Base-by-base conservation (phyloP, 257 asterid species). In the Ilex asprella region DNA sequence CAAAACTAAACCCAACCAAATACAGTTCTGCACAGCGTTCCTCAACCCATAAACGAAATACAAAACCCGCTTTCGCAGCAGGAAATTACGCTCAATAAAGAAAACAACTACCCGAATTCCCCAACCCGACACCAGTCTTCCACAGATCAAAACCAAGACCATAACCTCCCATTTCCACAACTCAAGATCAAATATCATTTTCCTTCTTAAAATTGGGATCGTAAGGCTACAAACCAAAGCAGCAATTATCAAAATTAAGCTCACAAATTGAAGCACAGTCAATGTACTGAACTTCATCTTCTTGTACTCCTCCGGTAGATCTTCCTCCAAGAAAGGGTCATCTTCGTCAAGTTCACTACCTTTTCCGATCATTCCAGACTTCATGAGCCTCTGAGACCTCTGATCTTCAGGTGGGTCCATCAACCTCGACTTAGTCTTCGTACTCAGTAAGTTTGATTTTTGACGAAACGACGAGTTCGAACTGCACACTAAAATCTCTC, bases 121-220 rank as follows among this genome's bases (percentile, higher is more conserved):
- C 91, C 95, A 88, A 2, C 98, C 98, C 1, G 98, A 88, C 21
- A 91, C 68, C 63, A 91, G 70, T 43, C 92, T 75, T 16, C 98
- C 98, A 49, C 81, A 91, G 15, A 91, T 86, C 68, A 91, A 66
- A 10, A 88, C 95, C 64, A 86, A 71, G 32, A 86, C 65, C 95
- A 88, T 81, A 50, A 88, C 5, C 46, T 82, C 95, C 98, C 98
- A 91, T 70, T 81, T 88, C 96, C 98, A 91, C 1, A 88, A 64
- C 30, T 70, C 76, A 53, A 91, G 76, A 16, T 70, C 70, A 47
- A 68, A 67, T 7, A 83, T 30, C 1, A 39, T 55, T 56, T 32
- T 69, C 9, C 35, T 69, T 65, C 63, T 86, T 63, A 84, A 29
- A 14, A 59, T 1, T 6, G 60, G 30, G 2, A 91, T 66, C 2